Evolutionary conservation across 345 rosid species (phyloP), one percentile per base, ranked within the genome.

Genomic region (Schrenkiella parvula): DNA sequence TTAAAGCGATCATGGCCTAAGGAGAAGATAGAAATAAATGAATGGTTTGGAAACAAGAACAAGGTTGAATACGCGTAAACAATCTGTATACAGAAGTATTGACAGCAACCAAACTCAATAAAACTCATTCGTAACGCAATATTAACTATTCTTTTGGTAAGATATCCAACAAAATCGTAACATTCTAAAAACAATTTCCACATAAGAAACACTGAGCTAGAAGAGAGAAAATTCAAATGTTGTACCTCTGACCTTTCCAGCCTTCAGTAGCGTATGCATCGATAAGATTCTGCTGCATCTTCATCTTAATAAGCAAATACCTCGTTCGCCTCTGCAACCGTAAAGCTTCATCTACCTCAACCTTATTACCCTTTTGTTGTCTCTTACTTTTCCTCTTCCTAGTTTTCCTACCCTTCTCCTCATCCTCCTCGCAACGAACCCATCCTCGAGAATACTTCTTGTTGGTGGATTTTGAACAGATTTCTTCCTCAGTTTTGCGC

Each of bases 241-340:
- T 55, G 52, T 84, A 95, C 99, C 99, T 95, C 81, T 95, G 98
- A 79, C 98, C 99, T 80, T 95, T 95, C 98, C 99, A 95, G 21
- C 99, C 99, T 85, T 95, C 99, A 21, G 86, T 82, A 11, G 97
- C 89, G 70, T 92, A 95, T 62, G 98, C 98, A 83, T 95, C 99
- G 39, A 95, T 88, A 60, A 91, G 98, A 78, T 92, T 95, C 86
- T 95, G 99, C 81, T 92, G 96, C 83, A 85, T 81, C 92, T 91
- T 91, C 89, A 95, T 86, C 84, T 86, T 90, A 64, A 95, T 86
- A 77, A 95, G 79, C 71, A 91, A 79, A 80, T 92, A 89, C 88
- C 89, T 89, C 3, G 96, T 79, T 74, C 97, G 83, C 83, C 93
- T 88, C 75, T 89, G 97, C 88, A 95, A 83, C 35, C 92, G 85